Conservation (phyloP, 2,329 filamentous ascomycete genomes). For the Sporothrix phasma region DNA sequence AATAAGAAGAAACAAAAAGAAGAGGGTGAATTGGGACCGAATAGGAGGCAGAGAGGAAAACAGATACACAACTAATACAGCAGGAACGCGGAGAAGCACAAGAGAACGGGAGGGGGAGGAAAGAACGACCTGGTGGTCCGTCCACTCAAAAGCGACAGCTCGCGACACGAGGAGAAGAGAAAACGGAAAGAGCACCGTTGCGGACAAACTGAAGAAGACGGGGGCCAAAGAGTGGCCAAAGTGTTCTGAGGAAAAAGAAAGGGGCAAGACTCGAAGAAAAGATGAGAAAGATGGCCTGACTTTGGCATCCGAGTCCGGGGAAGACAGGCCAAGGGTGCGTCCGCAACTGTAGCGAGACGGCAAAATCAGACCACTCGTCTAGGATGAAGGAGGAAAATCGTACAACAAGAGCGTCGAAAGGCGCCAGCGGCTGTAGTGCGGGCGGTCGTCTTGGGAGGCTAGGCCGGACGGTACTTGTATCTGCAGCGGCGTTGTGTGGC, state of each 20-base stretch:
- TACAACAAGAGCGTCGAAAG: conserved; percentile 16
- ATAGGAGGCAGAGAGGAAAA: not conserved
- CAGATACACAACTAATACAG: not conserved
- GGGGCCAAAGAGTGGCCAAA: too few species aligned
- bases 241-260: not conserved
- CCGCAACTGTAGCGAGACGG: conserved; percentile 16
- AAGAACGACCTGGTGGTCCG: not conserved
- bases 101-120: not conserved
- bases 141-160: not conserved
- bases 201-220: not conserved
- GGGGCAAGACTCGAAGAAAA: conserved; percentile 9
- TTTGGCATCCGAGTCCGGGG: conserved; percentile 17
- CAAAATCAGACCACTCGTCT: conserved; percentile 20
- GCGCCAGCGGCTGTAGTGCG: conserved; percentile 15
- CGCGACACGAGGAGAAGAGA: not conserved
- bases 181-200: conserved; percentile 1
- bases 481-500: not conserved
- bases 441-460: not conserved
- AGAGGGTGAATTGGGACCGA: not conserved
- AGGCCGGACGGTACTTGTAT: not conserved
- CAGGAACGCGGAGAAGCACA: not conserved
- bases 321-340: conserved; percentile 15
- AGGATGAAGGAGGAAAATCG: conserved; percentile 18
- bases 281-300: conserved; percentile 19
- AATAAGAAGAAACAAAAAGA: too few species aligned